Percentiles rank a stretch among this genome's conserved stretches.
These are phyloP conservation scores for Hymenotorrendiella dingleyae DNA, from an alignment of 2,329 filamentous ascomycete genomes.

Conservation along the genomic window DNA sequence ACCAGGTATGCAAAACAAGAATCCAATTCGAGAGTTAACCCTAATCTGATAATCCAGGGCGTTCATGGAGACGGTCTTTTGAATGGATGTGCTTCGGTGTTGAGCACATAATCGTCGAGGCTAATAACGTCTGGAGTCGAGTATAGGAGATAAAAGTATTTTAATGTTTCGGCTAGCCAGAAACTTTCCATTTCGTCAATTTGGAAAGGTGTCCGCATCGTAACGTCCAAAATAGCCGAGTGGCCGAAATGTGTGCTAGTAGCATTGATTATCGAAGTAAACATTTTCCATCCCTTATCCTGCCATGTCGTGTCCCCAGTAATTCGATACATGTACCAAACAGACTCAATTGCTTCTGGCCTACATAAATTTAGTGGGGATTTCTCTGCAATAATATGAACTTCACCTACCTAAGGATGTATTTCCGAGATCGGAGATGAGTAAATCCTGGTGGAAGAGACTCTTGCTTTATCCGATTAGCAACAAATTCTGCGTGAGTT, in stretches of 20 bases:
- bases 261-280: constrained; percentile 59
- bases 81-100: constrained; percentile 36
- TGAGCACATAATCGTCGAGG: constrained; percentile 61
- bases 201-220: constrained; percentile 33
- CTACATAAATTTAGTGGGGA: constrained; percentile 36
- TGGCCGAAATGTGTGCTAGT: constrained; percentile 63
- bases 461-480: constrained; percentile 38
- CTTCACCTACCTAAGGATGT: constrained; percentile 53
- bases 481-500: constrained; percentile 50
- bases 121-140: constrained; percentile 56
- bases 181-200: constrained; percentile 77
- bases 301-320: constrained; percentile 71
- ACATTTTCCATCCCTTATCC: constrained; percentile 86
- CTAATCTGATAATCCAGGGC: constrained; percentile 86
- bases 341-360: constrained; percentile 80
- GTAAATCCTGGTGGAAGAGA: constrained; percentile 47
- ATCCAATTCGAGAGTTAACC: too few species aligned
- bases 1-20: too few species aligned
- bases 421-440: constrained; percentile 40
- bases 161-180: constrained; percentile 85
- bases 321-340: constrained; percentile 88
- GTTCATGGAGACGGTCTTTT: constrained; percentile 44
- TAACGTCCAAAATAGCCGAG: constrained; percentile 63
- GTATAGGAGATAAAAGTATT: constrained; percentile 86
- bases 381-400: neutral